Percentiles rank a stretch among this genome's conserved stretches.
phyloP scores from a whole-genome alignment of 2,329 filamentous ascomycete species.

The Chaetomiaceae sp. region DNA sequence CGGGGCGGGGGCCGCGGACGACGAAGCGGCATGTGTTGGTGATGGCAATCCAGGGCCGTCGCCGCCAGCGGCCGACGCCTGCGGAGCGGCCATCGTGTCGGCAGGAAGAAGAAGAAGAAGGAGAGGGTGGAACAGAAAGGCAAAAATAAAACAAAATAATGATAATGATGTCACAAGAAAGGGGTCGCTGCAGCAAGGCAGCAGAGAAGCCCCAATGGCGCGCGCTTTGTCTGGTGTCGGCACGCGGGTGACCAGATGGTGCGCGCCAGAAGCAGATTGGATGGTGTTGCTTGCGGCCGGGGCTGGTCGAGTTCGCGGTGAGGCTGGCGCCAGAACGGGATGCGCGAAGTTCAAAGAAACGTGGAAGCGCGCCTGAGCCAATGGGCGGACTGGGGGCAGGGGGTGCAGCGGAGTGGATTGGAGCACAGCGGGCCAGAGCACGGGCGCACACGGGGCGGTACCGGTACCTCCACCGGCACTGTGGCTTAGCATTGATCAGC shows the following conservation, averaged over 20 bases:
- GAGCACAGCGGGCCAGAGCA: background rate
- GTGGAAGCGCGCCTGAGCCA: constrained; percentile 18
- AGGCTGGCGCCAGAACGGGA: constrained; percentile 6
- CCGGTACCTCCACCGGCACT: no score
- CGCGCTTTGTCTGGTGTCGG: constrained; percentile 1
- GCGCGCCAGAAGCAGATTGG: background rate
- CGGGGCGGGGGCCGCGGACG: constrained; percentile 5
- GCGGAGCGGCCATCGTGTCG: constrained; percentile 39
- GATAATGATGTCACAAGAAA: background rate
- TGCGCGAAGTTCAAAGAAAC: constrained; percentile 16
- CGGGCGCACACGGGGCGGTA: no score
- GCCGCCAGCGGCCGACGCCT: constrained; percentile 25
- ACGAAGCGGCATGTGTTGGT: constrained; percentile 6
- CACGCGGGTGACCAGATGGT: background rate
- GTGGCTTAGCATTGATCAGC: no score
- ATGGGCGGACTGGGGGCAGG: constrained; percentile 3
- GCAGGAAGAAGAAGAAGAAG: constrained; percentile 2
- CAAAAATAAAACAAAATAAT: background rate
- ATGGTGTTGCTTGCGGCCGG: constrained; percentile 1
- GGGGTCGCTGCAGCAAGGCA: background rate
- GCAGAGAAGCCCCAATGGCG: background rate
- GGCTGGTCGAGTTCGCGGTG: constrained; percentile 5
- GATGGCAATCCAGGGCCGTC: constrained; percentile 16
- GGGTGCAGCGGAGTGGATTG: background rate
- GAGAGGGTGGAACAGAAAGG: background rate